A percentile compares a stretch with the other conserved stretches of the same genome.
These are phyloP conservation scores for Pichia sp. DNA, from an alignment of 1,139 yeast genomes.

Conservation along the genomic window DNA sequence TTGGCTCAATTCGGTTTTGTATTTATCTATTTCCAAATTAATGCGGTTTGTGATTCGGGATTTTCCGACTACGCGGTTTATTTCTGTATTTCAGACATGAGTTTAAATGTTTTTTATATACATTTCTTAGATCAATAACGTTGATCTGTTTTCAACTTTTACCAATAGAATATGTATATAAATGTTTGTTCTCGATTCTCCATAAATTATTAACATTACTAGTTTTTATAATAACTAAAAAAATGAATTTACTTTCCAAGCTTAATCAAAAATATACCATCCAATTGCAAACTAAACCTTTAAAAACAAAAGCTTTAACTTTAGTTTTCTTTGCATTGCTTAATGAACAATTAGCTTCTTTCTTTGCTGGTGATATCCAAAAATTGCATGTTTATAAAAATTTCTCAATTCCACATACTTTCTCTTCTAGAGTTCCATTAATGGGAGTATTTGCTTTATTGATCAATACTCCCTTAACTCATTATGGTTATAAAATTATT, in stretches of 20 bases:
- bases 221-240: too few relatives aligned
- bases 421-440: constrained; percentile 45
- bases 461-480: constrained; percentile 70
- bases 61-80: too few relatives aligned
- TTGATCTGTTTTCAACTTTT: too few relatives aligned
- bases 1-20: too few relatives aligned
- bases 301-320: constrained; percentile 55
- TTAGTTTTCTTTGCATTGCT: constrained; percentile 51
- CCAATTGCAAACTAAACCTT: constrained; percentile 34
- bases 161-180: too few relatives aligned
- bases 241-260: background rate
- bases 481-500: constrained; percentile 46
- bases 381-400: constrained; percentile 9
- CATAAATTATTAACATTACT: too few relatives aligned
- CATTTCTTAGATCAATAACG: too few relatives aligned
- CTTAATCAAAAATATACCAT: constrained; percentile 7
- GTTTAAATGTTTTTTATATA: too few relatives aligned
- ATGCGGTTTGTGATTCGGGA: too few relatives aligned
- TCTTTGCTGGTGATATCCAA: constrained; percentile 37
- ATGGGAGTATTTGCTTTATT: constrained; percentile 71
- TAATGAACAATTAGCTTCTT: constrained; percentile 54
- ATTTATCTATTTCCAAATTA: too few relatives aligned
- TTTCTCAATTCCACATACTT: constrained; percentile 33
- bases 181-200: too few relatives aligned
- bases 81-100: too few relatives aligned